Base-by-base conservation (phyloP, 2,329 filamentous ascomycete genomes). In the Hypoxylon sp. region DNA sequence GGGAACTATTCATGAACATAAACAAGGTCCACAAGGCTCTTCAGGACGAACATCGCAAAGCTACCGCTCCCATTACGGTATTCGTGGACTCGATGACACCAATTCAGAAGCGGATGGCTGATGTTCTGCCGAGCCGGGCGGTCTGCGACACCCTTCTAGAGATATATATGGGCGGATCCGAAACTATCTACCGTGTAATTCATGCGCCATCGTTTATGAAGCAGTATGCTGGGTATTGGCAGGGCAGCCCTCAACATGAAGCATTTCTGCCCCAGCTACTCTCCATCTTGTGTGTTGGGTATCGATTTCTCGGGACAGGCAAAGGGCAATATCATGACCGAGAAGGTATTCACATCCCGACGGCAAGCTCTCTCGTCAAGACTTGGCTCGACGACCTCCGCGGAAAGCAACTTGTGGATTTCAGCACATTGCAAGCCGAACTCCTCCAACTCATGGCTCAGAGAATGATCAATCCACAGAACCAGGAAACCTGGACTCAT, bases 1-100 rank as follows among this genome's bases (percentile, higher is more conserved):
- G 73, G 23, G 78, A 81, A 17, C 63, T 80, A 29, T 77, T 84
- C 48, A 57, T 71, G 17, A 76, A 74, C 42, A 77, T 83, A 40
- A 75, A 78, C 50, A 76, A 77, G 40, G 75, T 84, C 31, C 78
- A 84, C 65, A 78, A 73, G 58, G 70, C 75, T 11, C 70, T 84
- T 7, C 79, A 80, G 60, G 76, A 79, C 45, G 78, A 81, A 24
- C 77, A 80, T 64, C 73, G 73, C 49, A 78, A 78, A 62, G 76
- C 75, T 0, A 70, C 83, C 35, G 71, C 78, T 4, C 82, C 83
- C 0, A 83, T 85, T 40, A 75, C 80, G 2, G 82, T 85, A 26
- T 85, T 80, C 63, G 82, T 84, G 23, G 81, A 85, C 64, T 84
- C 82, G n/a, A 81, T 84, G 74, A 81, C 83, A 67, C 82, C 83